Percentiles rank a stretch among this genome's conserved stretches.
Evolutionary conservation across 306 rosid species (phyloP).

Genomic region (Trichosanthes truncata): DNA sequence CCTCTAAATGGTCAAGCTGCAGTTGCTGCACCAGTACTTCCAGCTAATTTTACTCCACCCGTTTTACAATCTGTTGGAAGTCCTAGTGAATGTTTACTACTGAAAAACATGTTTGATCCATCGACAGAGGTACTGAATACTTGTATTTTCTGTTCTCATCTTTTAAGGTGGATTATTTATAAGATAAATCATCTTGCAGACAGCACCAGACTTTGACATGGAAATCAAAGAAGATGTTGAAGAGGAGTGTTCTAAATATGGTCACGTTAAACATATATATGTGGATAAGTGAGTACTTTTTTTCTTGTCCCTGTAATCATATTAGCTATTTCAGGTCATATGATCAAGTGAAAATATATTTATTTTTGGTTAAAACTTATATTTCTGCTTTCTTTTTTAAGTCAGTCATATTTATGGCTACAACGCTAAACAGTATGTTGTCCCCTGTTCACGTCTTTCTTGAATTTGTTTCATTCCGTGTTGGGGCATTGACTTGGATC

Average conservation of each 20-base stretch:
- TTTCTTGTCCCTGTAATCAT: not conserved
- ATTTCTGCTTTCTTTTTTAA: not conserved
- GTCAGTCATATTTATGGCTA: not conserved
- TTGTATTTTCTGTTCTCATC: conserved; percentile 13
- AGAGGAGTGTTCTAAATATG: conserved; percentile 92
- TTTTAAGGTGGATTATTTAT: conserved; percentile 1
- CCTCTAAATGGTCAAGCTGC: conserved; percentile 54
- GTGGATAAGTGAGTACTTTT: conserved; percentile 81
- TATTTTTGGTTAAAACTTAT: not conserved
- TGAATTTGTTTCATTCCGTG: not conserved
- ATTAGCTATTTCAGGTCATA: not conserved
- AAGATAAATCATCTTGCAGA: conserved; percentile 34
- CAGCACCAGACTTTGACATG: conserved; percentile 73
- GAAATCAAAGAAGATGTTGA: conserved; percentile 94
- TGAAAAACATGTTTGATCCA: conserved; percentile 98
- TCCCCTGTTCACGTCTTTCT: not conserved
- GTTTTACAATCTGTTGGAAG: conserved; percentile 58
- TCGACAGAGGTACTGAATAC: conserved; percentile 57
- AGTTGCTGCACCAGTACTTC: conserved; percentile 35
- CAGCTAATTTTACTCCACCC: conserved; percentile 38
- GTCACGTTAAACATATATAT: conserved; percentile 77
- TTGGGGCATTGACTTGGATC: conserved; percentile 5
- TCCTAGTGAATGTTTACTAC: conserved; percentile 81
- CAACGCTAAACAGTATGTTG: not conserved
- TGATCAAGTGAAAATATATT: not conserved